These are phyloP conservation scores for Scytalidium lignicola DNA, from an alignment of 2,329 filamentous ascomycete genomes.

Conservation along the genomic window DNA sequence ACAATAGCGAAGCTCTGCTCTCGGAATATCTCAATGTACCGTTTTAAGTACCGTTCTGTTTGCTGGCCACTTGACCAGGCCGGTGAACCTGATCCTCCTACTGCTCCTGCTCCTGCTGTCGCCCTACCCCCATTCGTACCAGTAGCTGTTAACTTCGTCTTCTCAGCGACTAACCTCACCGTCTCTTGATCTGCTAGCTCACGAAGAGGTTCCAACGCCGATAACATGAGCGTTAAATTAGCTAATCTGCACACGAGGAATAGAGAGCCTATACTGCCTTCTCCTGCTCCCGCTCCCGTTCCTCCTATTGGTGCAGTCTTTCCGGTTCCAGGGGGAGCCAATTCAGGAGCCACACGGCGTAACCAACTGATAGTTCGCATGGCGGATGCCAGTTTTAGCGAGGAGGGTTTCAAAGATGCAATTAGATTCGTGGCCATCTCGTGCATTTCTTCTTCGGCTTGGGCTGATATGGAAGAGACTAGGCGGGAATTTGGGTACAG, in stretches of 20 bases:
- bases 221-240: constrained; percentile 73
- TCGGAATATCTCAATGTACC: constrained; percentile 94
- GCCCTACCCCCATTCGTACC: not conserved
- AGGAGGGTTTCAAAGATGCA: constrained; percentile 66
- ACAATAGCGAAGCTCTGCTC: constrained; percentile 96
- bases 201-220: constrained; percentile 77
- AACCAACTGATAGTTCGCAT: constrained; percentile 91
- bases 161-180: constrained; percentile 31
- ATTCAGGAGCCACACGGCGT: constrained; percentile 76
- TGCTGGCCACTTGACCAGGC: constrained; percentile 74
- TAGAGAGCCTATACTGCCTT: constrained; percentile 72
- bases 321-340: constrained; percentile 41
- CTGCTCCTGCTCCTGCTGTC: constrained; percentile 13
- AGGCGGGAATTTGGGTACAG: constrained; percentile 77
- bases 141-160: constrained; percentile 12
- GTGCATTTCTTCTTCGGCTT: constrained; percentile 84
- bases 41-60: constrained; percentile 88
- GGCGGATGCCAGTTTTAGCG: constrained; percentile 81
- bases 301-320: constrained; percentile 19
- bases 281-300: constrained; percentile 29
- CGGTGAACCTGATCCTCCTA: constrained; percentile 19
- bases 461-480: constrained; percentile 64
- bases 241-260: constrained; percentile 83
- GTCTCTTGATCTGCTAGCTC: constrained; percentile 88
- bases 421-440: constrained; percentile 85